Conservation (phyloP, 2,329 filamentous ascomycete genomes). For the Claviceps sp. region DNA sequence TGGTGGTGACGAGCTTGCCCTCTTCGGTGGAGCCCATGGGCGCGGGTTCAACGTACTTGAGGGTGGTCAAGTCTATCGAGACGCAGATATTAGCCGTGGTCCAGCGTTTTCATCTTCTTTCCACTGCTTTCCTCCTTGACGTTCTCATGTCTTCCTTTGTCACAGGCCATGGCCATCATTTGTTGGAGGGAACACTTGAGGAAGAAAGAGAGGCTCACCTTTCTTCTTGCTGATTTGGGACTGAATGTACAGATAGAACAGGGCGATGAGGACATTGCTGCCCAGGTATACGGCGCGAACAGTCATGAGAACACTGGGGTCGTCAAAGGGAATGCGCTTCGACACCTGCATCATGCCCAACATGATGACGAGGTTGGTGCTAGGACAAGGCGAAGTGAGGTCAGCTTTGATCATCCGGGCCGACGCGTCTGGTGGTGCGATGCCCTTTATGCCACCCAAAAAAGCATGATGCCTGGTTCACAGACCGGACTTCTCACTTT, state of each 20-base stretch:
- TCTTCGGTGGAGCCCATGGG: conserved; percentile 89
- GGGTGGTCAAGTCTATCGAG: conserved; percentile 71
- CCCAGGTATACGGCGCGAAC: conserved; percentile 41
- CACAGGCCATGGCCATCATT: not conserved
- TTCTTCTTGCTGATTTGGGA: conserved; percentile 88
- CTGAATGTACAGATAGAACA: conserved; percentile 77
- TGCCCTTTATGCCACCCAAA: not conserved
- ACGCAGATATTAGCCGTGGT: not conserved
- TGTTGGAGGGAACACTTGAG: not conserved
- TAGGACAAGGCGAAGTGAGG: conserved; percentile 22
- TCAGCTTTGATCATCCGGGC: conserved; percentile 11
- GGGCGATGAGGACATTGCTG: conserved; percentile 69
- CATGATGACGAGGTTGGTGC: conserved; percentile 88
- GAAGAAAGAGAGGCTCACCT: conserved; percentile 44
- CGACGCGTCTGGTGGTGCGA: not conserved
- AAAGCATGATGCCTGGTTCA: not conserved
- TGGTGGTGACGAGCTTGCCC: conserved; percentile 91
- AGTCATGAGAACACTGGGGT: conserved; percentile 48
- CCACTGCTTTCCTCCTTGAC: not conserved
- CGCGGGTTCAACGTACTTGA: conserved; percentile 96
- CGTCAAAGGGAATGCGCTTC: conserved; percentile 89
- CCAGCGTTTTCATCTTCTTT: not conserved
- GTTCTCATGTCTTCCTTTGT: not conserved
- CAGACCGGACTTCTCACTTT: not conserved
- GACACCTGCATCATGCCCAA: conserved; percentile 97